A percentile compares a stretch with the other conserved stretches of the same genome.
Evolutionary conservation across 345 rosid species (phyloP).

Genomic region (Ceriops zippeliana): DNA sequence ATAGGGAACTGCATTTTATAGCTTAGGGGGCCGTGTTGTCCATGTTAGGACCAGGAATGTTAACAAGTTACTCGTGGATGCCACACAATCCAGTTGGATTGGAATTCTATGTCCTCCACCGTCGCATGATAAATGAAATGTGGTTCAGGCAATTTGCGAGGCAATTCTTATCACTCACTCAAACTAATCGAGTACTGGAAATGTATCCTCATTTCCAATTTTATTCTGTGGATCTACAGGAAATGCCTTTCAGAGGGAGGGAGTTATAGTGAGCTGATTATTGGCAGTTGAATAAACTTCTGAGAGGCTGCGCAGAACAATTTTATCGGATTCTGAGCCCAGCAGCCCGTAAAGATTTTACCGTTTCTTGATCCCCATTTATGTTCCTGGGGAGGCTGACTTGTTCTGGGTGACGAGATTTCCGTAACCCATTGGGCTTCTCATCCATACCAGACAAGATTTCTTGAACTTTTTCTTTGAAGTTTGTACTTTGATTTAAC

Average conservation of each 20-base stretch:
- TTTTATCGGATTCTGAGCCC: constrained; percentile 13
- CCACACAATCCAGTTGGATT: too few species aligned
- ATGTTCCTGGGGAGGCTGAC: constrained; percentile 4
- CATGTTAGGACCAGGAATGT: too few species aligned
- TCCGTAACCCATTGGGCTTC: constrained; percentile 17
- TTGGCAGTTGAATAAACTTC: constrained; percentile 23
- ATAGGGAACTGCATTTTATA: not conserved
- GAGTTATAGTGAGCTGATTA: constrained; percentile 34
- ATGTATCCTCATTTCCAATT: not conserved
- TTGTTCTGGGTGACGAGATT: constrained; percentile 21
- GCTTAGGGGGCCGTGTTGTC: too few species aligned
- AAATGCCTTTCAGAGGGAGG: constrained; percentile 65
- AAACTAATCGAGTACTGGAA: not conserved
- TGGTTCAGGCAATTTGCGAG: too few species aligned
- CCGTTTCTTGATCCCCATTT: not conserved
- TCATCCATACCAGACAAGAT: constrained; percentile 13
- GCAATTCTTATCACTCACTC: too few species aligned
- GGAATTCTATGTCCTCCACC: too few species aligned
- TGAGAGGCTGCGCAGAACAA: constrained; percentile 12
- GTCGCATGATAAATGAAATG: too few species aligned
- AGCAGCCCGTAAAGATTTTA: constrained; percentile 2
- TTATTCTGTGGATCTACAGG: constrained; percentile 35
- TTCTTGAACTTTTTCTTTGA: not conserved
- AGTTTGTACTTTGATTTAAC: not conserved
- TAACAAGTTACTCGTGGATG: too few species aligned